These are phyloP conservation scores for Coleophoma crateriformis DNA, from an alignment of 2,329 filamentous ascomycete genomes.

Conservation along the genomic window DNA sequence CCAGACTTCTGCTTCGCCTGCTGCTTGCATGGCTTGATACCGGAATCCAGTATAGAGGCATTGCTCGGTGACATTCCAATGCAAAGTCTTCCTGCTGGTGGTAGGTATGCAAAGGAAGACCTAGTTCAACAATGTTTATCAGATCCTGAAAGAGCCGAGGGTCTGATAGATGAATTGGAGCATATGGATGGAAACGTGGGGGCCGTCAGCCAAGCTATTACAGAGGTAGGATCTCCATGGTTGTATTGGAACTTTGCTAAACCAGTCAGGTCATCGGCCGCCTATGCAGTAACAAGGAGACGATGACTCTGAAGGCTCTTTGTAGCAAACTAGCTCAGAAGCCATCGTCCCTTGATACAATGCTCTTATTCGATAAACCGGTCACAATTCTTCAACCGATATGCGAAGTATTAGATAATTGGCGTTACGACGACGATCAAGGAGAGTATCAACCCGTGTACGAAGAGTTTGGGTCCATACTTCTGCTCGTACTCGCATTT, in stretches of 20 bases:
- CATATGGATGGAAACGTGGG: constrained; percentile 89
- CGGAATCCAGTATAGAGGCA: constrained; percentile 69
- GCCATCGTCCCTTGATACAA: constrained; percentile 65
- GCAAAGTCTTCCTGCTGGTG: constrained; percentile 67
- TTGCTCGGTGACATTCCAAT: constrained; percentile 82
- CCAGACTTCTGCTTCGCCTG: constrained; percentile 89
- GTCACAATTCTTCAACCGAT: constrained; percentile 66
- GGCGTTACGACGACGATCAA: constrained; percentile 79
- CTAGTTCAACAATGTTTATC: constrained; percentile 73
- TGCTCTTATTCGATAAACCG: constrained; percentile 70
- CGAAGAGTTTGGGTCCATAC: constrained; percentile 75
- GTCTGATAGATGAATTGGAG: constrained; percentile 76
- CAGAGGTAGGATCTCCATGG: constrained; percentile 47
- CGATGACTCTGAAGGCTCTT: constrained; percentile 71
- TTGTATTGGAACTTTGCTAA: constrained; percentile 9
- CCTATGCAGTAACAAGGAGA: constrained; percentile 68
- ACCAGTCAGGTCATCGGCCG: constrained; percentile 54
- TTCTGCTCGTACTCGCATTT: constrained; percentile 69
- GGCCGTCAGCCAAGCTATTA: constrained; percentile 73
- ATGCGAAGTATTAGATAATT: constrained; percentile 70
- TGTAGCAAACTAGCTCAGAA: constrained; percentile 70
- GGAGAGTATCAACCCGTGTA: constrained; percentile 81
- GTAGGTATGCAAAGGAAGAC: constrained; percentile 71
- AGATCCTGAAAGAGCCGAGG: constrained; percentile 70
- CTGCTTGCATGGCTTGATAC: constrained; percentile 79